Conservation (phyloP, 1,284 basidiomycete species). For the Rhodotorula sp. region DNA sequence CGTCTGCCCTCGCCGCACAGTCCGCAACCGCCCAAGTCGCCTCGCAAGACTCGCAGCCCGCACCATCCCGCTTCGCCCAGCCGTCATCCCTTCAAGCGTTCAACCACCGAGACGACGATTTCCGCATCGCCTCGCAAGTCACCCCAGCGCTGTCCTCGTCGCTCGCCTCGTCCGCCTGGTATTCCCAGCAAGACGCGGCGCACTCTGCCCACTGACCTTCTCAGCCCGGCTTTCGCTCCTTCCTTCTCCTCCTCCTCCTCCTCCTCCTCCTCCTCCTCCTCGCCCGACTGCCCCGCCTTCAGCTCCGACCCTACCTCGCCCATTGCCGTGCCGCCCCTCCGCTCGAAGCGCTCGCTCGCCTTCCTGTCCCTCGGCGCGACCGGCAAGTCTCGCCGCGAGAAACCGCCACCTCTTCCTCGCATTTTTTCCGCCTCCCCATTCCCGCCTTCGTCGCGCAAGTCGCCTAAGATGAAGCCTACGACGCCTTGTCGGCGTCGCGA, state of each 20-base stretch:
- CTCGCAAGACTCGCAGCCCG: not conserved
- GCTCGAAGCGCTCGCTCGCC: not conserved
- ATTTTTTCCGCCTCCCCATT: not conserved
- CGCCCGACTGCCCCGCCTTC: not conserved
- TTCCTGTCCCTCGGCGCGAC: not conserved
- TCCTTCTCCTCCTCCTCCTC: not conserved
- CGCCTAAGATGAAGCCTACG: not conserved
- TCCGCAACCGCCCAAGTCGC: not conserved
- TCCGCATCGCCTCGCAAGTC: not conserved
- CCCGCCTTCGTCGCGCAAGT: not conserved
- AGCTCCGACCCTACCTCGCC: slow-evolving; percentile 3
- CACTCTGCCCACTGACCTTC: too few relatives aligned
- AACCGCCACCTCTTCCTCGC: too few relatives aligned
- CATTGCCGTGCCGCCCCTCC: not conserved
- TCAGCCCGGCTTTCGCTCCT: too few relatives aligned
- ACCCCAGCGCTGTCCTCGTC: not conserved
- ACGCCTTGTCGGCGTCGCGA: not conserved
- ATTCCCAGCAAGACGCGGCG: too few relatives aligned
- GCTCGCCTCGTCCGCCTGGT: too few relatives aligned
- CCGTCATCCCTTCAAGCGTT: not conserved
- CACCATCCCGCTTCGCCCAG: not conserved
- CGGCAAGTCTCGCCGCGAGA: too few relatives aligned
- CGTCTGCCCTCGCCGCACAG: not conserved
- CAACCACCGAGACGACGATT: not conserved
- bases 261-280: not conserved